Percentiles rank a stretch among this genome's conserved stretches.
Conservation (phyloP, 2,329 filamentous ascomycete species). For the Juglanconis oblonga region DNA sequence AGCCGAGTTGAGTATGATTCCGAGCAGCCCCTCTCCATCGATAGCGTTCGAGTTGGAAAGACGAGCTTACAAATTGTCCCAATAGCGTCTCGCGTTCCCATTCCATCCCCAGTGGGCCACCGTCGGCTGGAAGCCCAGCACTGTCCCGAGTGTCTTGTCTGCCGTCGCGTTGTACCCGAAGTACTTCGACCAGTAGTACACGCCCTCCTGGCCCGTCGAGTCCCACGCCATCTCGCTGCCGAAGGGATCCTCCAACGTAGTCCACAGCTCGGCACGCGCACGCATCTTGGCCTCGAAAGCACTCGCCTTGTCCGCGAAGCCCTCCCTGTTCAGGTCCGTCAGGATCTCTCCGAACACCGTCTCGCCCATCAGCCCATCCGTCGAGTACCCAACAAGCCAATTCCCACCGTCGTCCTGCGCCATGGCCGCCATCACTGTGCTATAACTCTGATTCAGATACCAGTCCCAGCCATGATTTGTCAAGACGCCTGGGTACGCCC, state of each 20-base stretch:
- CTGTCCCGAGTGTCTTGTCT: conserved; percentile 49
- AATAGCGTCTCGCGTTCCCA: conserved; percentile 58
- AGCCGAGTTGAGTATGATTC: neutral
- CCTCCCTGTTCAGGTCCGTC: conserved; percentile 47
- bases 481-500: conserved; percentile 44
- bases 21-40: neutral
- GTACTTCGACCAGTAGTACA: conserved; percentile 58
- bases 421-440: conserved; percentile 41
- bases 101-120: conserved; percentile 63
- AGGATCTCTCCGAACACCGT: conserved; percentile 54
- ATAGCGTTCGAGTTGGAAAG: neutral
- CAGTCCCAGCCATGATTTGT: conserved; percentile 44
- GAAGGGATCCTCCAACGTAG: conserved; percentile 49
- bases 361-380: conserved; percentile 57
- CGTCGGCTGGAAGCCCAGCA: conserved; percentile 55
- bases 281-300: conserved; percentile 45
- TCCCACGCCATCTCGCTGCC: conserved; percentile 64
- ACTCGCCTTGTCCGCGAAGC: conserved; percentile 34
- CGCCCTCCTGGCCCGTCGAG: conserved; percentile 58
- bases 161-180: conserved; percentile 46
- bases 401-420: conserved; percentile 27
- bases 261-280: conserved; percentile 46
- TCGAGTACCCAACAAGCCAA: conserved; percentile 36
- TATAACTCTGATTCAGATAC: conserved; percentile 54
- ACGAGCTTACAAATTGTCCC: conserved; percentile 44